Percentiles rank a stretch among this genome's conserved stretches.
These are phyloP conservation scores for Linum trigynum DNA, from an alignment of 345 rosid genomes.

Conservation along the genomic window DNA sequence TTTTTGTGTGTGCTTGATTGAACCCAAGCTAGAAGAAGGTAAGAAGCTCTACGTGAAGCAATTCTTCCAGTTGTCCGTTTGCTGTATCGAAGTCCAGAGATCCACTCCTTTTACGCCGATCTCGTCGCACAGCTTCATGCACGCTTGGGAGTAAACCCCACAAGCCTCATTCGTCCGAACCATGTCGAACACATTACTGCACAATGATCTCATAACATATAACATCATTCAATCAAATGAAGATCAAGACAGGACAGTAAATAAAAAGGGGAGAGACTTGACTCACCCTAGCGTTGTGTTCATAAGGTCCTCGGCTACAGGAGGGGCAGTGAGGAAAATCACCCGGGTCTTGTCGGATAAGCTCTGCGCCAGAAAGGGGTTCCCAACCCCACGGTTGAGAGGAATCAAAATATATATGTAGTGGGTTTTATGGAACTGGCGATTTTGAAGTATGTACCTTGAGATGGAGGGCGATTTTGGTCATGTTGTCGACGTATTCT, in stretches of 20 bases:
- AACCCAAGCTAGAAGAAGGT: background rate
- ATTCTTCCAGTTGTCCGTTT: slow-evolving; percentile 7
- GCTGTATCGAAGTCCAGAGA: slow-evolving; percentile 19
- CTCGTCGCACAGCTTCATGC: slow-evolving; percentile 14
- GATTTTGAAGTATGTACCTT: slow-evolving; percentile 7
- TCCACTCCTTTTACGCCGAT: slow-evolving; percentile 16
- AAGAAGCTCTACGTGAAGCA: slow-evolving; percentile 15
- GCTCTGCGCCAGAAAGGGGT: too few species aligned
- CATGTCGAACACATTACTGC: background rate
- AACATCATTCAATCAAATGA: background rate
- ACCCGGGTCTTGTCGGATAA: slow-evolving; percentile 19
- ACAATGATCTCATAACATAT: background rate
- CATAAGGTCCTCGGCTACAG: slow-evolving; percentile 14
- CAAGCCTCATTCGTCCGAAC: slow-evolving; percentile 18
- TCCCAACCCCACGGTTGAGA: too few species aligned
- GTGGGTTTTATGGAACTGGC: background rate
- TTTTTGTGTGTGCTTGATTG: too few species aligned
- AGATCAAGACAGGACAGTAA: background rate
- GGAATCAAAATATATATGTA: background rate
- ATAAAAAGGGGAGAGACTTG: background rate
- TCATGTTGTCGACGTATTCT: slow-evolving; percentile 16
- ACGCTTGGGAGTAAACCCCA: slow-evolving; percentile 17
- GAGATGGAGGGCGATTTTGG: slow-evolving; percentile 17
- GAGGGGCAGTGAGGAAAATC: slow-evolving; percentile 20
- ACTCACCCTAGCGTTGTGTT: slow-evolving; percentile 1